These are phyloP conservation scores for Chaetomium sp. DNA, from an alignment of 2,329 filamentous ascomycete genomes.

Conservation along the genomic window DNA sequence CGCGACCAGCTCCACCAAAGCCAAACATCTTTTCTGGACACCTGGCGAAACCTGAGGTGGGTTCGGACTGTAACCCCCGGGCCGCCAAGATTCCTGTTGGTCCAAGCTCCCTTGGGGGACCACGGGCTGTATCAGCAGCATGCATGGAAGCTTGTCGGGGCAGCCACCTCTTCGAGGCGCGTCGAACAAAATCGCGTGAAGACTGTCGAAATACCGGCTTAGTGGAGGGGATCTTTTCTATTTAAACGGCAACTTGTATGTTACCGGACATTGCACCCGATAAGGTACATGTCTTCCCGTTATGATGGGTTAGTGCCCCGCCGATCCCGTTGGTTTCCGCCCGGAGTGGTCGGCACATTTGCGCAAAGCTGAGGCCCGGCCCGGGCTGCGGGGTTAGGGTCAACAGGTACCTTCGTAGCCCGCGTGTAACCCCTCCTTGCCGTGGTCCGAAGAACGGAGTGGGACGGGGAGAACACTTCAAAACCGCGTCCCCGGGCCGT, in stretches of 20 bases:
- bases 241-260: no score
- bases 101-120: not conserved
- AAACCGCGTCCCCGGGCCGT: not conserved
- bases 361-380: slow-evolving; percentile 7
- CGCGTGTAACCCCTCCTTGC: slow-evolving; percentile 6
- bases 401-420: not conserved
- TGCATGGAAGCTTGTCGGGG: no score
- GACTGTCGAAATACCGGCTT: no score
- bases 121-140: not conserved
- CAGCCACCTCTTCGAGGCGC: no score
- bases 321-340: not conserved
- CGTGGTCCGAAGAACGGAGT: slow-evolving; percentile 24
- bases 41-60: slow-evolving; percentile 9
- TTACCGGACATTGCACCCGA: no score
- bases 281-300: no score
- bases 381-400: slow-evolving; percentile 16
- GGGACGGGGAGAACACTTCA: slow-evolving; percentile 8
- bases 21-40: slow-evolving; percentile 14
- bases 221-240: no score
- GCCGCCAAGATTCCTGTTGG: not conserved
- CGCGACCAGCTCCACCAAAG: not conserved
- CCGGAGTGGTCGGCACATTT: not conserved
- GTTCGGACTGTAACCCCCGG: not conserved
- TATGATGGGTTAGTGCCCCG: no score
- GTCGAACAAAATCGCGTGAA: no score